phyloP scores from a whole-genome alignment of 805 yeast species.

The Saturnispora serradocipensis region DNA sequence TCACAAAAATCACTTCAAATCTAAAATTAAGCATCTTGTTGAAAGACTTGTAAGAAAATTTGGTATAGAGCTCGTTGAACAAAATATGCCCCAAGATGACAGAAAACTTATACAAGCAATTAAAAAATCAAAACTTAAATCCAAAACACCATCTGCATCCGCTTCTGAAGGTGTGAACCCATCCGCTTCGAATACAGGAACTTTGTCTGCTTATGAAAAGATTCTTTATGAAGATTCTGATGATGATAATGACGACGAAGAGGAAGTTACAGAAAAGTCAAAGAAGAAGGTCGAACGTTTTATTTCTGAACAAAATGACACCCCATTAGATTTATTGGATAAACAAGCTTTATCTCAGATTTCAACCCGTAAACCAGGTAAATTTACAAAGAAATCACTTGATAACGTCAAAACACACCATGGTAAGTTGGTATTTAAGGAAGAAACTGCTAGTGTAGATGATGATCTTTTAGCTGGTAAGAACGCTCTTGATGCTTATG shows the following conservation, averaged over 20 bases:
- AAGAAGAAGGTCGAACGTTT: slow-evolving; percentile 42
- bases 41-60: slow-evolving; percentile 87
- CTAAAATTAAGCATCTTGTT: slow-evolving; percentile 84
- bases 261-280: slow-evolving; percentile 25
- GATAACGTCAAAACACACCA: slow-evolving; percentile 41
- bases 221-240: slow-evolving; percentile 75
- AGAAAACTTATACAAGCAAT: slow-evolving; percentile 74
- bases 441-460: slow-evolving; percentile 32
- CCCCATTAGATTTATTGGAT: slow-evolving; percentile 84
- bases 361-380: slow-evolving; percentile 59
- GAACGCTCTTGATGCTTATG: slow-evolving; percentile 78
- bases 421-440: slow-evolving; percentile 64
- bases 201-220: slow-evolving; percentile 84
- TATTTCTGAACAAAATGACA: slow-evolving; percentile 63
- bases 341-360: slow-evolving; percentile 77
- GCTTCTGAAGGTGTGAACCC: slow-evolving; percentile 21
- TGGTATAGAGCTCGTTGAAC: slow-evolving; percentile 79
- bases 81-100: slow-evolving; percentile 85
- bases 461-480: slow-evolving; percentile 36
- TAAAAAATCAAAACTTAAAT: slow-evolving; percentile 70
- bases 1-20: slow-evolving; percentile 89
- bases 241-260: slow-evolving; percentile 50
- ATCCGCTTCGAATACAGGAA: slow-evolving; percentile 25
- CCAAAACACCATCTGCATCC: slow-evolving; percentile 10
- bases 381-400: slow-evolving; percentile 35